Evolutionary conservation across 768 basidiomycete species (phyloP), one percentile per base, ranked within the genome.

Genomic region (Agrocybe pediades): DNA sequence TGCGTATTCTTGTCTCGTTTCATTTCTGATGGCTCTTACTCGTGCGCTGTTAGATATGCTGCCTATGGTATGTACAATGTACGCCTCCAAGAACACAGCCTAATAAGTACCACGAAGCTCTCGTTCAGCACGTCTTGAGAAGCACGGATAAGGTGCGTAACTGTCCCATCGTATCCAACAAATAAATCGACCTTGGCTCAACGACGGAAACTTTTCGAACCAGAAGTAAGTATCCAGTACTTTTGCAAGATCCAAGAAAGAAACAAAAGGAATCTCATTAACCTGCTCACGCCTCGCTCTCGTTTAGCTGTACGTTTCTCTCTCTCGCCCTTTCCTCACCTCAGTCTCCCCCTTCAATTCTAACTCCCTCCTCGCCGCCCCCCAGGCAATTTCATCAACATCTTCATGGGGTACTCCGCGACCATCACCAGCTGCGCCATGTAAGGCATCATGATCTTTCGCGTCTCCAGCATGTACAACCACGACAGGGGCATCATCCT

Each of bases 401-500:
- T 41, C 27, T 25, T 46, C 16, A 24, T 47, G 11, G 44, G 21
- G 13, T 41, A 25, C 40, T 13, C 26, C 17, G 45, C 36, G 26
- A 36, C 29, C 36, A 20, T 51, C 29, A 24, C 42, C 15, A 29
- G 43, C 51, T 46, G 6, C 17, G n/a, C 17, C 20, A 17, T 11
- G 16, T 15, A 9, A 60, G 58, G 51, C 11, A 61, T 61, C 16
- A 57, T 61, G 59, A 51, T 57, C 13, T 61, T 52, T 40, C 53
- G 59, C 6, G 30, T 61, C 9, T 61, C 59, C 3, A 55, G 59
- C 46, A 60, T 60, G 59, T 60, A 60, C n/a, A 48, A 44, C 9
- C 56, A 57, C 44, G 36, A 49, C 15, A 29, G 29, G 9, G 52
- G 42, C 23, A 39, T 55, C 13, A 40, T 53, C 17, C 20, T 13